phyloP scores from a whole-genome alignment of 139 green algal species.

The Chlamydomonas incerta region DNA sequence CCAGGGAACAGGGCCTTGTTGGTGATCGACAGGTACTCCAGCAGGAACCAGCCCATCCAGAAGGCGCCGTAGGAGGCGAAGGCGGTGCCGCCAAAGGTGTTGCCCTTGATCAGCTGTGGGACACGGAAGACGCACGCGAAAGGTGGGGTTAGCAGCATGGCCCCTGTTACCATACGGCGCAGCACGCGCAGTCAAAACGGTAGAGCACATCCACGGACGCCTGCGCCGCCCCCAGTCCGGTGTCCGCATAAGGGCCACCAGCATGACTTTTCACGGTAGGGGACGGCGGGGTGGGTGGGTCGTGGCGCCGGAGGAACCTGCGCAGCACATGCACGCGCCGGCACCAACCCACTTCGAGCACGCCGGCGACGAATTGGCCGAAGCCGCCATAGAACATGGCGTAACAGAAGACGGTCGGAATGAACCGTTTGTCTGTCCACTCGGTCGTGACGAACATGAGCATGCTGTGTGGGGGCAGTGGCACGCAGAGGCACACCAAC shows the following conservation, averaged over 20 bases:
- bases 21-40: slow-evolving; percentile 19
- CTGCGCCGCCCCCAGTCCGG: too few species aligned
- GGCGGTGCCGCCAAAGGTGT: slow-evolving; percentile 79
- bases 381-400: slow-evolving; percentile 75
- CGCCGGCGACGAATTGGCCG: slow-evolving; percentile 76
- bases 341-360: slow-evolving; percentile 67
- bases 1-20: neutral
- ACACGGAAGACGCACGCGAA: neutral
- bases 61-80: slow-evolving; percentile 78
- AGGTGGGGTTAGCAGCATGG: neutral
- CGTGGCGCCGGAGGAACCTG: neutral
- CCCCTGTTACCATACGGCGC: too few species aligned
- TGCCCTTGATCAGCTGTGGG: slow-evolving; percentile 70
- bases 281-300: neutral
- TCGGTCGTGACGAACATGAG: neutral
- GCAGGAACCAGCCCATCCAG: slow-evolving; percentile 72
- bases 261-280: too few species aligned
- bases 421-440: slow-evolving; percentile 38
- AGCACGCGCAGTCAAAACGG: too few species aligned
- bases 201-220: too few species aligned
- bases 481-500: too few species aligned
- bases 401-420: slow-evolving; percentile 59
- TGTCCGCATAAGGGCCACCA: too few species aligned
- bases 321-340: too few species aligned
- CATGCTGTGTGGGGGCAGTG: too few species aligned